Conservation (phyloP, 306 rosid species). For the Aeschynomene evenia region DNA sequence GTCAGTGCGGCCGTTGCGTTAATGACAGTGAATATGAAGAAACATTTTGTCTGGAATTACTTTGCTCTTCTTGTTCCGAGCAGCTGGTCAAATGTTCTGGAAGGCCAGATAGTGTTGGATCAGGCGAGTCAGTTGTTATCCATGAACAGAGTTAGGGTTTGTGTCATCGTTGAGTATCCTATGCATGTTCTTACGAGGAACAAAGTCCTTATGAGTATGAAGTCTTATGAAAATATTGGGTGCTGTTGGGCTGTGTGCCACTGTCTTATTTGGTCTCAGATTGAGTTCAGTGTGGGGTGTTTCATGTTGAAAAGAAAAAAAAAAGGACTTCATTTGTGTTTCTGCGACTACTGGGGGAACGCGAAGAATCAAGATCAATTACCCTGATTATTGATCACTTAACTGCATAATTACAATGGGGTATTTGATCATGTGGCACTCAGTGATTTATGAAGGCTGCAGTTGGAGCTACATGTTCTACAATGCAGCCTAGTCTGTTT, state of each 20-base stretch:
- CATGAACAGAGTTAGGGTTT: constrained; percentile 35
- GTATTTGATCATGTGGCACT: not conserved
- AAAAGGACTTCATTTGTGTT: not conserved
- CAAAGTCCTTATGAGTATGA: constrained; percentile 3
- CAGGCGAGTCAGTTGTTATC: constrained; percentile 29
- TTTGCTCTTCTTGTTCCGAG: constrained; percentile 65
- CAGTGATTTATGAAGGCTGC: constrained; percentile 2
- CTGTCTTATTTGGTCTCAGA: constrained; percentile 23
- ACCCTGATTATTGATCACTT: not conserved
- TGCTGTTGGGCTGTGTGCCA: constrained; percentile 30
- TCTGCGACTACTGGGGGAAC: constrained; percentile 21
- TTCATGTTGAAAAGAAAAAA: not conserved
- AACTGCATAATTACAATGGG: constrained; percentile 1
- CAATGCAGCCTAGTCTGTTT: constrained; percentile 3
- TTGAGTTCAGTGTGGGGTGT: constrained; percentile 21
- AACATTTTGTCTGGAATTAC: constrained; percentile 77
- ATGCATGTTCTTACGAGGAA: constrained; percentile 16
- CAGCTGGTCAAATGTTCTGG: constrained; percentile 42
- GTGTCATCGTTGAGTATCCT: constrained; percentile 27
- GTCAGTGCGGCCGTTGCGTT: constrained; percentile 79
- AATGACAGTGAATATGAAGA: constrained; percentile 80
- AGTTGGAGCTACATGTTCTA: constrained; percentile 3
- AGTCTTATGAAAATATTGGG: constrained; percentile 27
- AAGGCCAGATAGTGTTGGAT: constrained; percentile 33
- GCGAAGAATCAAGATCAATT: constrained; percentile 25